A percentile compares a stretch with the other conserved stretches of the same genome.
phyloP scores from a whole-genome alignment of 2,329 filamentous ascomycete genomes.

The Alternaria sp. region DNA sequence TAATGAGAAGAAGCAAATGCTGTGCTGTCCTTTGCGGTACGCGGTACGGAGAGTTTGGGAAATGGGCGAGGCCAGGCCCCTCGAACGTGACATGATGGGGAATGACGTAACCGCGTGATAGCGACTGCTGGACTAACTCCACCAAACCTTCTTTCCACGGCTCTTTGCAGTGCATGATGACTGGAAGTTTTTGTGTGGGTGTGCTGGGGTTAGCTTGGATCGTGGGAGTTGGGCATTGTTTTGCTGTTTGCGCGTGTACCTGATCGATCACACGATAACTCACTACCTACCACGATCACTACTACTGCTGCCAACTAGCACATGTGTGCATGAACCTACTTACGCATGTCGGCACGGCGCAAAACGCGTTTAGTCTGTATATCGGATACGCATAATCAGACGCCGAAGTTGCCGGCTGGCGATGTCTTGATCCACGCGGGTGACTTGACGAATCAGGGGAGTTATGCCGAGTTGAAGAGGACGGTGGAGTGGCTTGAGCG shows the following conservation, averaged over 20 bases:
- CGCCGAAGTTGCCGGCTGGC: conserved; percentile 69
- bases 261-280: neutral
- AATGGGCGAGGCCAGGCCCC: neutral
- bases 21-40: neutral
- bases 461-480: conserved; percentile 62
- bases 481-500: conserved; percentile 70
- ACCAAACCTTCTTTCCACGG: neutral
- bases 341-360: conserved; percentile 2
- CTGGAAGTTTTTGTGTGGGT: neutral
- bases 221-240: neutral
- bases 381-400: conserved; percentile 76
- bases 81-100: neutral
- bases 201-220: neutral
- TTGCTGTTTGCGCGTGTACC: neutral
- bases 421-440: conserved; percentile 79
- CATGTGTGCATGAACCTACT: neutral
- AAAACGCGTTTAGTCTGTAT: conserved; percentile 73
- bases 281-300: neutral
- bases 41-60: neutral
- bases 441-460: conserved; percentile 77
- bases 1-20: neutral
- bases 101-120: neutral
- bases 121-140: neutral
- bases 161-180: neutral
- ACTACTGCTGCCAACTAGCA: neutral